Evolutionary conservation across 768 basidiomycete species (phyloP).

Genomic region (Termitomyces sp.): DNA sequence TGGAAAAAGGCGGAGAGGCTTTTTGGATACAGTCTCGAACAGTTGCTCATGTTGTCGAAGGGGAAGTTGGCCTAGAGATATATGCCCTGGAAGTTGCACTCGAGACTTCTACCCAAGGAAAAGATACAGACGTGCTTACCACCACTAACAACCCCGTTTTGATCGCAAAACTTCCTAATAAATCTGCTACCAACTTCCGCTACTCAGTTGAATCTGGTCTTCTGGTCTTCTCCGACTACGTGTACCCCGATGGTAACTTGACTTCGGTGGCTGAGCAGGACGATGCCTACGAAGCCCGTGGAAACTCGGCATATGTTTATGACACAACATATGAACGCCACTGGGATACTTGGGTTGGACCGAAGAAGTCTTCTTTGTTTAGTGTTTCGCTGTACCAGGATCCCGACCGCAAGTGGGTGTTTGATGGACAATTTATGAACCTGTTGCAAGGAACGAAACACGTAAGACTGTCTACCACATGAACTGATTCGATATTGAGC

Average conservation of each 20-base stretch:
- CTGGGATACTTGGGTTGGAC: slow-evolving; percentile 73
- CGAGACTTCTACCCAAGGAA: slow-evolving; percentile 21
- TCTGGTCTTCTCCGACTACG: slow-evolving; percentile 83
- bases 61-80: slow-evolving; percentile 48
- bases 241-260: slow-evolving; percentile 72
- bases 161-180: slow-evolving; percentile 64
- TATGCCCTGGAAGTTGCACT: slow-evolving; percentile 54
- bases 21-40: slow-evolving; percentile 77
- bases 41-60: slow-evolving; percentile 62
- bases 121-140: slow-evolving; percentile 22
- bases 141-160: slow-evolving; percentile 34
- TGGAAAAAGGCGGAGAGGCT: slow-evolving; percentile 63
- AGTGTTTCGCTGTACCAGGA: slow-evolving; percentile 50
- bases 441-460: slow-evolving; percentile 63
- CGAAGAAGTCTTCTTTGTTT: slow-evolving; percentile 70
- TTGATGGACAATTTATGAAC: slow-evolving; percentile 49
- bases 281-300: slow-evolving; percentile 64
- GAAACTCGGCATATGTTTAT: slow-evolving; percentile 67
- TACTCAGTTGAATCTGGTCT: slow-evolving; percentile 47
- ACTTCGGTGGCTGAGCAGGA: slow-evolving; percentile 66
- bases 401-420: slow-evolving; percentile 44
- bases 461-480: slow-evolving; percentile 36
- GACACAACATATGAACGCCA: slow-evolving; percentile 67
- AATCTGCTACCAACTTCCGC: slow-evolving; percentile 65
- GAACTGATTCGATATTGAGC: not conserved